A percentile compares a stretch with the other conserved stretches of the same genome.
These are phyloP conservation scores for Thoreauomyces humboldtii DNA, from an alignment of 192 early-diverging fungal genomes.

Conservation along the genomic window DNA sequence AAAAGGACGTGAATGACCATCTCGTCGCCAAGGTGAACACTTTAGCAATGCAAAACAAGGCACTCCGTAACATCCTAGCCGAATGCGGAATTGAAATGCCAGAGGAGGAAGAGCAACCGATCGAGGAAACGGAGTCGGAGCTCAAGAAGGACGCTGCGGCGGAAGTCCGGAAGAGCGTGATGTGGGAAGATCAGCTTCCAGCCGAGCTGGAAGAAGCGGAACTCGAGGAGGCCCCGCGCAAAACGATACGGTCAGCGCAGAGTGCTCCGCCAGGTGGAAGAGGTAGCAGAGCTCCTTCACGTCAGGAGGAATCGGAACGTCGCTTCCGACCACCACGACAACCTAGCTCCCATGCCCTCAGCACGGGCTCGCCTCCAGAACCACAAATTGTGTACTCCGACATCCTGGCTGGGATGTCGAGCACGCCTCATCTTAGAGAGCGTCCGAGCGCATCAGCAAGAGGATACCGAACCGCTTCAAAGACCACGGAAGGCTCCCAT, in stretches of 20 bases:
- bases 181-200: conserved; percentile 21
- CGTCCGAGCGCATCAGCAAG: conserved; percentile 12
- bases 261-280: conserved; percentile 22
- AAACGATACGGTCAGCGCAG: background rate
- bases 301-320: background rate
- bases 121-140: background rate
- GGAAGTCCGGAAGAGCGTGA: conserved; percentile 20
- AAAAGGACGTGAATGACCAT: conserved; percentile 23
- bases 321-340: conserved; percentile 2
- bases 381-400: background rate
- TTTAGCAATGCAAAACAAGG: conserved; percentile 32
- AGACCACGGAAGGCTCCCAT: background rate
- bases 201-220: background rate
- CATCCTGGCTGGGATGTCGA: background rate
- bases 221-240: background rate
- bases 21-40: conserved; percentile 22
- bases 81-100: conserved; percentile 28
- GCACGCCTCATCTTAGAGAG: background rate
- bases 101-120: background rate
- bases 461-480: conserved; percentile 7
- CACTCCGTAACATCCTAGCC: conserved; percentile 25
- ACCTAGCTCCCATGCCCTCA: background rate
- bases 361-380: background rate
- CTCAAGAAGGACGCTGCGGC: background rate
- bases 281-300: background rate